Conservation (phyloP, 2,329 filamentous ascomycete genomes). For the Fusarium albosuccineum region DNA sequence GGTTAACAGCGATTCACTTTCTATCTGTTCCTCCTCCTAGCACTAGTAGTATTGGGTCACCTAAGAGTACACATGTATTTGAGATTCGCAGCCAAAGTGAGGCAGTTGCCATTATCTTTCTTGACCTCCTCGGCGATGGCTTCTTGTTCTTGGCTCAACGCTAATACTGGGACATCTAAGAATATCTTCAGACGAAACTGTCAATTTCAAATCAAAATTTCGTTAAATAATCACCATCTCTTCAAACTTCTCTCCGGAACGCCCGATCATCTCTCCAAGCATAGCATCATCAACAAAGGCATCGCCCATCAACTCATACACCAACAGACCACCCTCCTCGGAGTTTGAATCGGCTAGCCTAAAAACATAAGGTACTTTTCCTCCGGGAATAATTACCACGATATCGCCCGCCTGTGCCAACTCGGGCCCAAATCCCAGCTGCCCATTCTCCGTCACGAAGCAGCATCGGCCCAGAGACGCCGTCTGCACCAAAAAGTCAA, state of each 20-base stretch:
- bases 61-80: too few relatives aligned
- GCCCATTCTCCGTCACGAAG: constrained; percentile 1
- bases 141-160: too few relatives aligned
- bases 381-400: not conserved
- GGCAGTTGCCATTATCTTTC: too few relatives aligned
- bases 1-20: too few relatives aligned
- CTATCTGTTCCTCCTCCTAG: too few relatives aligned
- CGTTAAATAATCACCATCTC: not conserved
- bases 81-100: too few relatives aligned
- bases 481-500: constrained; percentile 14
- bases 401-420: not conserved
- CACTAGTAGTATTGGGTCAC: too few relatives aligned
- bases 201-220: too few relatives aligned
- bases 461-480: not conserved
- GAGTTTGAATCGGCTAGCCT: not conserved
- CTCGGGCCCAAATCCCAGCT: constrained; percentile 11
- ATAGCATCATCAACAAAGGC: constrained; percentile 1
- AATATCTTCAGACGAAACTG: too few relatives aligned
- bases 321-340: not conserved
- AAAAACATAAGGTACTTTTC: constrained; percentile 12
- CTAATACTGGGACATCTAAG: too few relatives aligned
- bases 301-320: constrained; percentile 2
- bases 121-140: too few relatives aligned
- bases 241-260: not conserved
- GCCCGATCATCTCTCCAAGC: not conserved